These are phyloP conservation scores for Glycine latifolia DNA, from an alignment of 306 rosid genomes.

Conservation along the genomic window DNA sequence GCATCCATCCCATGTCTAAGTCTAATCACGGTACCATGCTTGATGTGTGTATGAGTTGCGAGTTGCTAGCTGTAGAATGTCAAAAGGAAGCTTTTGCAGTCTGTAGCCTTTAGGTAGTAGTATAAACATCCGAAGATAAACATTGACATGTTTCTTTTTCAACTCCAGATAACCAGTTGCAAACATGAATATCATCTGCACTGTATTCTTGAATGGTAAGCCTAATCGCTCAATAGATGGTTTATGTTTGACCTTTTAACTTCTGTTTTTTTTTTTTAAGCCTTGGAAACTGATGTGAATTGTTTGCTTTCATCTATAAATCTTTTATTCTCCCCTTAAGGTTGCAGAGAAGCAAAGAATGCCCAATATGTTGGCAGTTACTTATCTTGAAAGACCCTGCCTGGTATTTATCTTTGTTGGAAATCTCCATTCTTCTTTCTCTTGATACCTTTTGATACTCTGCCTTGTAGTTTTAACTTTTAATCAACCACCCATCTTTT, in stretches of 20 bases:
- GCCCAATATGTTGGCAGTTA: slow-evolving; percentile 78
- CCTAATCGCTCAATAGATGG: background rate
- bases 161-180: slow-evolving; percentile 77
- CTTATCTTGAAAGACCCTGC: slow-evolving; percentile 69
- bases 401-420: slow-evolving; percentile 51
- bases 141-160: slow-evolving; percentile 31
- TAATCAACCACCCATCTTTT: background rate
- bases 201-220: slow-evolving; percentile 85
- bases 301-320: background rate
- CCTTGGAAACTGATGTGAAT: background rate
- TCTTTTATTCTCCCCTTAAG: slow-evolving; percentile 36
- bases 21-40: too few species aligned
- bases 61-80: background rate
- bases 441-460: background rate
- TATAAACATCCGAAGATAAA: background rate
- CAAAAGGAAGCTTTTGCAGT: background rate
- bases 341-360: slow-evolving; percentile 77
- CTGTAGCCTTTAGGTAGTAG: background rate
- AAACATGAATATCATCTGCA: slow-evolving; percentile 86
- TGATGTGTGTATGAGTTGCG: too few species aligned
- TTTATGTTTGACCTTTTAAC: background rate
- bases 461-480: background rate
- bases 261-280: background rate
- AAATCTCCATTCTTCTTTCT: background rate
- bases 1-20: background rate